Percentiles rank a stretch among this genome's conserved stretches.
These are phyloP conservation scores for Pseudogymnoascus sp. DNA, from an alignment of 2,329 filamentous ascomycete species.

Conservation along the genomic window DNA sequence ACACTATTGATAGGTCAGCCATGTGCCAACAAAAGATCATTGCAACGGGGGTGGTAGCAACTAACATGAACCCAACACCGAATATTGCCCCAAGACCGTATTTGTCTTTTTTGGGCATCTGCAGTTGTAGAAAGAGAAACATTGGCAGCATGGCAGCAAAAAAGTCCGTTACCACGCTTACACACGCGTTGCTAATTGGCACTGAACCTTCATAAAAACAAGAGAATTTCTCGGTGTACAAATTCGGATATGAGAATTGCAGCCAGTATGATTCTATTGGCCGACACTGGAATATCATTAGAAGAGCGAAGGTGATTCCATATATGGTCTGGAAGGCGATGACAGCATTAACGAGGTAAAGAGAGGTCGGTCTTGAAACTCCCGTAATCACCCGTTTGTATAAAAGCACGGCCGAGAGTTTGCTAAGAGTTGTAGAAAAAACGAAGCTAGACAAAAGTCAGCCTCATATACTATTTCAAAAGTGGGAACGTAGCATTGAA, in stretches of 20 bases:
- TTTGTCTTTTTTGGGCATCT: slow-evolving; percentile 5
- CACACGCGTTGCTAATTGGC: background rate
- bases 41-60: background rate
- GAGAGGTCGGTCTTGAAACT: background rate
- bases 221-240: background rate
- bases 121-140: background rate
- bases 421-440: background rate
- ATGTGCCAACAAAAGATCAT: background rate
- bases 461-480: background rate
- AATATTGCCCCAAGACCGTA: slow-evolving; percentile 3
- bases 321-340: background rate
- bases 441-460: background rate
- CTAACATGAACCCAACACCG: slow-evolving; percentile 2
- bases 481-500: background rate
- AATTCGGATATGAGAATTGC: background rate
- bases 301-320: background rate
- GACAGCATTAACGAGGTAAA: background rate
- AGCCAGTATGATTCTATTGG: background rate
- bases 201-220: background rate
- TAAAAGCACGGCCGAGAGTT: background rate
- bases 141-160: background rate
- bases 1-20: background rate
- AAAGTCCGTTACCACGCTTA: slow-evolving; percentile 1
- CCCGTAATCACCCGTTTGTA: background rate
- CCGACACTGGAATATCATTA: background rate